Conservation (phyloP, 2,329 filamentous ascomycete genomes). For the Cordyceps farinosa region DNA sequence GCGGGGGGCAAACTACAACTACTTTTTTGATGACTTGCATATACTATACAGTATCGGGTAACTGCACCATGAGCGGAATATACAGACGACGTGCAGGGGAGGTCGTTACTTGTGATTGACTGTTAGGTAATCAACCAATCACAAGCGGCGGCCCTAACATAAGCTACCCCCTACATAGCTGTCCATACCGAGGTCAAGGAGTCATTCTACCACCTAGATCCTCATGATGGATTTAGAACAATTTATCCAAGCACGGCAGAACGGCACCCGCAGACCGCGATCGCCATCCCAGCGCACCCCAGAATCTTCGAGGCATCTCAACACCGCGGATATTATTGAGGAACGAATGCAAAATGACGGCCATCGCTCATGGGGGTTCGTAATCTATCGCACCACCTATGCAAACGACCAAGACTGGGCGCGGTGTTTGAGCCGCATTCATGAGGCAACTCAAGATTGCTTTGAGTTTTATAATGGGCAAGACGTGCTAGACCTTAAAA, state of each 20-base stretch:
- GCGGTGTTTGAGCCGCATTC: slow-evolving; percentile 1
- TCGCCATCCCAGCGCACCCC: slow-evolving; percentile 8
- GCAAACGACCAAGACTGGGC: slow-evolving; percentile 4
- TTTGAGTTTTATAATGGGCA: slow-evolving; percentile 8
- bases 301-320: slow-evolving; percentile 2
- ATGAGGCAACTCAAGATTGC: background rate
- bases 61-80: too few species aligned
- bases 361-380: slow-evolving; percentile 10
- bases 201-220: background rate
- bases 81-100: too few species aligned
- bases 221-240: slow-evolving; percentile 7
- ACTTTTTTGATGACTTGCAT: too few species aligned
- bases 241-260: slow-evolving; percentile 5
- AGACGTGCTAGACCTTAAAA: slow-evolving; percentile 5
- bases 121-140: too few species aligned
- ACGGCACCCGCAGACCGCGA: slow-evolving; percentile 6
- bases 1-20: too few species aligned
- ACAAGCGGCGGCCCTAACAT: too few species aligned
- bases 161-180: too few species aligned
- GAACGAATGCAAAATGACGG: slow-evolving; percentile 1
- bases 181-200: too few species aligned
- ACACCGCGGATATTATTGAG: slow-evolving; percentile 11
- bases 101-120: too few species aligned
- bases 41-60: too few species aligned
- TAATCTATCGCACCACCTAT: slow-evolving; percentile 14